These are phyloP conservation scores for Aureobasidium leucospermi DNA, from an alignment of 2,329 filamentous ascomycete genomes.

Conservation along the genomic window DNA sequence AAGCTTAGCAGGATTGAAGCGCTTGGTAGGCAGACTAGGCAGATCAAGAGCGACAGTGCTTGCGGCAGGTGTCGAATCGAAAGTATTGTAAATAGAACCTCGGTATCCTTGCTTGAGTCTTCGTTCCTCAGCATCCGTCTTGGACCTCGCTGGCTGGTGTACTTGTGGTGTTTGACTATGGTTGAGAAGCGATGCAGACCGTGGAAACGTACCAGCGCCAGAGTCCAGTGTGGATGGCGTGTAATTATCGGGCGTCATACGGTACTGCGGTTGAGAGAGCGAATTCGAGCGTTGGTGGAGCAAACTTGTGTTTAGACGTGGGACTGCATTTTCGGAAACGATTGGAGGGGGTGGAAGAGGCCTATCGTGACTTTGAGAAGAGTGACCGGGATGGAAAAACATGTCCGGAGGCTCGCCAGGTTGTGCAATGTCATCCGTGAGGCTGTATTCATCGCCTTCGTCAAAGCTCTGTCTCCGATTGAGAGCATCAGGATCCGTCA, in stretches of 20 bases:
- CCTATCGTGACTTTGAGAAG: conserved; percentile 49
- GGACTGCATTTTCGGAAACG: conserved; percentile 43
- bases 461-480: conserved; percentile 76
- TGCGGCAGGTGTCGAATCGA: conserved; percentile 32
- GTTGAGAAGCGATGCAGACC: conserved; percentile 76
- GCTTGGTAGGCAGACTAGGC: conserved; percentile 71
- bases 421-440: conserved; percentile 33
- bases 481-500: conserved; percentile 63
- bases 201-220: conserved; percentile 37
- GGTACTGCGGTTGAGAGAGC: conserved; percentile 14
- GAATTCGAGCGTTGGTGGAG: conserved; percentile 8
- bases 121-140: conserved; percentile 79
- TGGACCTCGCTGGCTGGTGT: conserved; percentile 77
- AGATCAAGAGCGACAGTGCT: conserved; percentile 65
- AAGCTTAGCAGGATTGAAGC: conserved; percentile 80
- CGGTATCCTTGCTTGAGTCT: conserved; percentile 47
- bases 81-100: conserved; percentile 35
- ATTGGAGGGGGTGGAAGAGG: conserved; percentile 57
- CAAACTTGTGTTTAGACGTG: conserved; percentile 28
- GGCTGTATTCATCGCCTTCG: conserved; percentile 70
- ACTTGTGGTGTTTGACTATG: conserved; percentile 74
- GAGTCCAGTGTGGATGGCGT: conserved; percentile 9
- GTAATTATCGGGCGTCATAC: conserved; percentile 10
- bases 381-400: conserved; percentile 72
- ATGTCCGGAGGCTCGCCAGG: conserved; percentile 69